Evolutionary conservation across 768 basidiomycete genomes (phyloP).

Genomic region (Trametes elegans): DNA sequence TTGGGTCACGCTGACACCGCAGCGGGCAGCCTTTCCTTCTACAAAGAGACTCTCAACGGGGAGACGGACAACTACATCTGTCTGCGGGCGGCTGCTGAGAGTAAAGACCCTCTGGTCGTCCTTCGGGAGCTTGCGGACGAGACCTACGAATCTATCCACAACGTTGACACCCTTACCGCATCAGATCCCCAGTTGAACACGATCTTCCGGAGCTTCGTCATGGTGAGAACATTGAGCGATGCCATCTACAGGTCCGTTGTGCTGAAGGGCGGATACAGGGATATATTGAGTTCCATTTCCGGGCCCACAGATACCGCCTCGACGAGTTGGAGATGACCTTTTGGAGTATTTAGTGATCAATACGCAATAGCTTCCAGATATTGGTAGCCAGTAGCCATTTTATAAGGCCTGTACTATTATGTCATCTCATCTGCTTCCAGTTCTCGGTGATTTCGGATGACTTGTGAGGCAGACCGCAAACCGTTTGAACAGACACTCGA

Average conservation of each 20-base stretch:
- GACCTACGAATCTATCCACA: not conserved
- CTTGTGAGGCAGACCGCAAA: too few species aligned
- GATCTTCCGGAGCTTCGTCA: not conserved
- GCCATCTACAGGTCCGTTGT: not conserved
- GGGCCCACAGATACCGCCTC: not conserved
- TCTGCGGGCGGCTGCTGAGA: constrained; percentile 1
- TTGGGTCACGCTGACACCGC: not conserved
- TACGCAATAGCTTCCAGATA: too few species aligned
- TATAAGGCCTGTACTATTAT: too few species aligned
- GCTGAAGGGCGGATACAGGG: not conserved
- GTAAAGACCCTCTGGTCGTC: not conserved
- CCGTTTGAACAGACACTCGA: too few species aligned
- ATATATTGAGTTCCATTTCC: not conserved
- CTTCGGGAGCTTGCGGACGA: constrained; percentile 9
- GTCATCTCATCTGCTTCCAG: too few species aligned
- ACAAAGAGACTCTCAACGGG: constrained; percentile 15
- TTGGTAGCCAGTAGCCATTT: too few species aligned
- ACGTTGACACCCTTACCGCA: not conserved
- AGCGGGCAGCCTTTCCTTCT: constrained; percentile 11
- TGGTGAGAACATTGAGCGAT: not conserved
- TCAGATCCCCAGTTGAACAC: not conserved
- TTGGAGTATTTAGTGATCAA: too few species aligned
- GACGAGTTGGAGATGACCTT: not conserved
- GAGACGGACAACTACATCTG: constrained; percentile 17
- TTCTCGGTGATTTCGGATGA: too few species aligned